A percentile compares a stretch with the other conserved stretches of the same genome.
phyloP scores from a whole-genome alignment of 2,329 filamentous ascomycete genomes.

The Aspergillus aculeatus region DNA sequence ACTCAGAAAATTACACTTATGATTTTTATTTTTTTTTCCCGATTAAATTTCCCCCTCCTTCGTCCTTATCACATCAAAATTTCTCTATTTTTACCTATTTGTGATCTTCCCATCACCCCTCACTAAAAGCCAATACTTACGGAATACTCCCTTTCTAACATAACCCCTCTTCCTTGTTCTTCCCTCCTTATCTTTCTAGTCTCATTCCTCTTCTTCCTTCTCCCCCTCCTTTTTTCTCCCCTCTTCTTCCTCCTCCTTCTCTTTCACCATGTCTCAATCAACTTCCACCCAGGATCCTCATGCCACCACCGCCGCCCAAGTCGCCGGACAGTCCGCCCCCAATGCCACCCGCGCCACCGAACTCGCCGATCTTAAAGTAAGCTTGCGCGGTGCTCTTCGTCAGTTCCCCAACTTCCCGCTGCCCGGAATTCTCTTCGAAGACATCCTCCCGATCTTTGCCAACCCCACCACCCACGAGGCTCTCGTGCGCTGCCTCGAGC shows the following conservation, averaged over 20 bases:
- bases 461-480: slow-evolving; percentile 69
- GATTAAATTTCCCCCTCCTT: background rate
- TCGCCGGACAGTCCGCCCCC: slow-evolving; percentile 46
- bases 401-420: slow-evolving; percentile 90
- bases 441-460: slow-evolving; percentile 95
- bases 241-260: slow-evolving; percentile 14
- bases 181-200: background rate
- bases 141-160: background rate
- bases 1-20: background rate
- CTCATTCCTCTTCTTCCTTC: slow-evolving; percentile 5
- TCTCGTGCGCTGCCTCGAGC: slow-evolving; percentile 79
- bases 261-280: slow-evolving; percentile 42
- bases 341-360: slow-evolving; percentile 50
- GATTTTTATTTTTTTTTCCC: slow-evolving; percentile 5
- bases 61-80: slow-evolving; percentile 16
- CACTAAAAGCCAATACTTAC: slow-evolving; percentile 2
- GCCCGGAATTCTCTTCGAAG: slow-evolving; percentile 91
- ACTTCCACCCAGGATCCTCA: slow-evolving; percentile 31
- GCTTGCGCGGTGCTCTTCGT: slow-evolving; percentile 70
- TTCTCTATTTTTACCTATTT: slow-evolving; percentile 19
- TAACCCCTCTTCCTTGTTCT: slow-evolving; percentile 4
- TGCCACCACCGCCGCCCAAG: slow-evolving; percentile 43
- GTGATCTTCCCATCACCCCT: slow-evolving; percentile 17
- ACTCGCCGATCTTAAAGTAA: slow-evolving; percentile 64
- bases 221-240: slow-evolving; percentile 20